Base-by-base conservation (phyloP, 768 basidiomycete genomes). In the Suillus brevipes region DNA sequence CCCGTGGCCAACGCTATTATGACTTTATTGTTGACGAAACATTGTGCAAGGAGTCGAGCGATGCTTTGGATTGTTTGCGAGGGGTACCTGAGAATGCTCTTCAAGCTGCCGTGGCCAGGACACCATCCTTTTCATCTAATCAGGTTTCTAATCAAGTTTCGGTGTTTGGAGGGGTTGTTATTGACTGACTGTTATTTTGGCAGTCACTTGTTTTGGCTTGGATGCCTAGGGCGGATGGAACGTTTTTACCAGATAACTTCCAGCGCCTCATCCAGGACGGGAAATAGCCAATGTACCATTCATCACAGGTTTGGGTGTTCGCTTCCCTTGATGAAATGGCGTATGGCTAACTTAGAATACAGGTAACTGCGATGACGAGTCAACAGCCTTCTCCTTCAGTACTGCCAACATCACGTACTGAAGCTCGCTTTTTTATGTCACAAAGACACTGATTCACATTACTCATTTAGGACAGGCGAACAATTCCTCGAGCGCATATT, bases 51-150 rank as follows among this genome's bases (percentile, higher is more conserved):
- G 23, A 18, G 12, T 40, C 72, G 9, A 13, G 43, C 0, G 73
- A 78, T 52, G 67, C 72, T 4, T 65, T 80, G 5, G 64, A 63
- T 6, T 80, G 79, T 60, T 68, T 80, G 8, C 70, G 72, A 7
- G 45, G 36, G 0, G 73, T 73, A 8, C 71, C 78, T 0, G 81
- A 77, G 59, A 67, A 72, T 23, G n/a, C 6, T 6, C 70, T 85
- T 16, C 78, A 79, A 67, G 74, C 73, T 37, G 82, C 83, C 0
- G 74, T 82, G 38, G 74, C 84, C 60, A 68, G 68, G 2, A 74
- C 78, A 6, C 83, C 83, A 1, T 73, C 70, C 6, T 76, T 82
- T 25, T 78, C 79, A 43, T 57, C 74, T 6, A 82, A 79, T 64
- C 80, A 82, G 74, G 80, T 82, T 50, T 6, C 6, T 25, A 25